Evolutionary conservation across 2,329 filamentous ascomycete genomes (phyloP).

Genomic region (Paraphaeosphaeria sporulosa): DNA sequence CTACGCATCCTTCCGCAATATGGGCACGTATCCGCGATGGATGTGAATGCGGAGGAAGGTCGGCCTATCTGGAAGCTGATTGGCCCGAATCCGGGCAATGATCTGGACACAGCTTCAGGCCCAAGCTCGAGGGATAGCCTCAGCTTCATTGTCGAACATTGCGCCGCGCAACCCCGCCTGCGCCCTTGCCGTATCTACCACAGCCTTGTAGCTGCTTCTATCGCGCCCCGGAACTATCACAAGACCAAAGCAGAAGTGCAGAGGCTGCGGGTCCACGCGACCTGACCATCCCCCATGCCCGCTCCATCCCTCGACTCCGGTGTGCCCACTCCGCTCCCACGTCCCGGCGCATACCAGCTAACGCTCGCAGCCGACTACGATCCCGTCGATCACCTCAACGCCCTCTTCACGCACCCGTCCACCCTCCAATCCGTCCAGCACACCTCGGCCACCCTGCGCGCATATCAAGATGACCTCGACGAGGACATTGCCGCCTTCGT

Average conservation of each 20-base stretch:
- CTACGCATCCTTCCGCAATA: not conserved
- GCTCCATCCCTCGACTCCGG: slow-evolving; percentile 49
- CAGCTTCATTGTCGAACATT: slow-evolving; percentile 20
- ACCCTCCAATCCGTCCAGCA: slow-evolving; percentile 78
- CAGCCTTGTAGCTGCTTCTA: not conserved
- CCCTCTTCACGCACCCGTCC: slow-evolving; percentile 89
- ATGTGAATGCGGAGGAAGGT: slow-evolving; percentile 6
- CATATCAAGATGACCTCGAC: slow-evolving; percentile 83
- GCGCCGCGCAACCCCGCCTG: slow-evolving; percentile 14
- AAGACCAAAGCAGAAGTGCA: slow-evolving; percentile 25
- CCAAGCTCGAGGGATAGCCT: slow-evolving; percentile 21
- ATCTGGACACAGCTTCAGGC: slow-evolving; percentile 12
- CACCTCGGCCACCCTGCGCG: slow-evolving; percentile 76
- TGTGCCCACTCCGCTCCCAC: slow-evolving; percentile 26
- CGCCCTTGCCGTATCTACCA: not conserved
- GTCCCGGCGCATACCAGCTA: slow-evolving; percentile 8
- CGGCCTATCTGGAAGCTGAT: slow-evolving; percentile 18
- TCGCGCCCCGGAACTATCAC: slow-evolving; percentile 9
- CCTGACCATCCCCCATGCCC: slow-evolving; percentile 46
- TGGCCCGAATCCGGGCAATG: slow-evolving; percentile 12
- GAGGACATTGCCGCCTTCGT: slow-evolving; percentile 76
- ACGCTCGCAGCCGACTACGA: slow-evolving; percentile 78
- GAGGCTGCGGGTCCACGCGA: slow-evolving; percentile 46
- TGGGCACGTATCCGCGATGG: not conserved
- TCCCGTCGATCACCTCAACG: slow-evolving; percentile 90